Evolutionary conservation across 2,329 filamentous ascomycete species (phyloP), one percentile per base, ranked within the genome.

Genomic region (Aspergillus versicolor): DNA sequence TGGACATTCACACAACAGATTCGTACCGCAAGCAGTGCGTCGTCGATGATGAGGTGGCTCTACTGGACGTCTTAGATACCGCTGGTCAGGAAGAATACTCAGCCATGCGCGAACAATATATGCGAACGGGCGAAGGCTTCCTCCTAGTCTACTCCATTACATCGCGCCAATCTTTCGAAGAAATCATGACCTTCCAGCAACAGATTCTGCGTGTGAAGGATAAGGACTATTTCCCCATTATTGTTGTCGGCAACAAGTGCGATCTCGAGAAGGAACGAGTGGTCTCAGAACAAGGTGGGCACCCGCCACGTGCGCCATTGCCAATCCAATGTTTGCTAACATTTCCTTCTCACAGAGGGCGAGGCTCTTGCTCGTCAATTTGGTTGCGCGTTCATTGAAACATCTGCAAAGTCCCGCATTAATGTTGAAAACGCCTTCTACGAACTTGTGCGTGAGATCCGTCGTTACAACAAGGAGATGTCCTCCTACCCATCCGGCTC

Each of bases 1-100:
- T 21, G 60, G 44, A 56, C 27, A 34, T 45, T 27, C 43, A 47
- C 30, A 27, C 27, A 59, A 54, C 40, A 99, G 94, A 99, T 75
- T 97, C 94, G 62, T 99, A 99, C 84, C 92, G 94, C 82, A 99
- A 99, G 88, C 94, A 97, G 84, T 97, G 94, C 77, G 88, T 96
- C 68, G 96, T 99, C 75, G 94, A 99, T 75, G 94, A 97, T 69
- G 94, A 99, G 79, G 92, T 97, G 66, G 94, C 94, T 51, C 85
- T 99, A 60, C 89, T 99, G 77, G 94, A 99, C 77, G 94, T 99
- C 63, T 88, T 97, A 75, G 94, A 99, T 78, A 99, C 94, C 54
- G 94, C 94, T 62, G 94, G 94, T 59, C 94, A 99, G 78, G 94
- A 99, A 79, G 94, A 99, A 81, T 99, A 97, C 82, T 96, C 92